Conservation (phyloP, 768 basidiomycete species). For the Russula sp. region DNA sequence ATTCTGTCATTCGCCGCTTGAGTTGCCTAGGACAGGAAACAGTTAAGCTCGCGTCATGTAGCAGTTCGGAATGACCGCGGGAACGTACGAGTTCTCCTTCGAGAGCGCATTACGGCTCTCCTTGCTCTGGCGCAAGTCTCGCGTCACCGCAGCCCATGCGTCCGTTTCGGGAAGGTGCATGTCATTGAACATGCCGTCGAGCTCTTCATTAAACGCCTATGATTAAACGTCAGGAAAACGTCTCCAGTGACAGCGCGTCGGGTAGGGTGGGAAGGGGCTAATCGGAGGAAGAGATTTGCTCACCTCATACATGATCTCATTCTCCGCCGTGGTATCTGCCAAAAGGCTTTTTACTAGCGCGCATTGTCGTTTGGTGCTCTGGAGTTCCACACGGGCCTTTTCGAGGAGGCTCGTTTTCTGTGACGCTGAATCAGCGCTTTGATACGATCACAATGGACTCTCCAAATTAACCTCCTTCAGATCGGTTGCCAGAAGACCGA, state of each 20-base stretch:
- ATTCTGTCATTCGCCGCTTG: conserved; percentile 62
- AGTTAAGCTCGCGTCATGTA: conserved; percentile 7
- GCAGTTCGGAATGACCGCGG: neutral
- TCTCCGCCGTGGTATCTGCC: conserved; percentile 73
- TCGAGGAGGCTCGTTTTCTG: conserved; percentile 64
- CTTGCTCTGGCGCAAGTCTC: conserved; percentile 69
- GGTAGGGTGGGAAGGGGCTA: too few species aligned
- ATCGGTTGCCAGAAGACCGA: conserved; percentile 45
- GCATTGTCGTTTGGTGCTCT: conserved; percentile 64
- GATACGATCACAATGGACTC: neutral
- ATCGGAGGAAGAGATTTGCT: conserved; percentile 23
- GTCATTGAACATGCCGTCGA: conserved; percentile 87
- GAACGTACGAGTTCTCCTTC: conserved; percentile 74
- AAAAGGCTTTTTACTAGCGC: conserved; percentile 76
- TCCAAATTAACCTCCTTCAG: conserved; percentile 49
- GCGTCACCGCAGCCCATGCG: conserved; percentile 73
- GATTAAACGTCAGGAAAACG: neutral
- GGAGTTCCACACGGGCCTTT: conserved; percentile 55
- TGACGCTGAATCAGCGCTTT: neutral
- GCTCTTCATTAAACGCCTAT: conserved; percentile 91
- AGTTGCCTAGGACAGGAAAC: conserved; percentile 44
- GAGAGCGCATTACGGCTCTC: conserved; percentile 65
- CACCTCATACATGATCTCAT: conserved; percentile 92
- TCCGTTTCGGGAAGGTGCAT: conserved; percentile 75
- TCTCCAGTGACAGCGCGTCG: neutral